Percentiles rank a stretch among this genome's conserved stretches.
These are phyloP conservation scores for Phytophthora crassamura DNA, from an alignment of 352 stramenopile genomes.

Conservation along the genomic window DNA sequence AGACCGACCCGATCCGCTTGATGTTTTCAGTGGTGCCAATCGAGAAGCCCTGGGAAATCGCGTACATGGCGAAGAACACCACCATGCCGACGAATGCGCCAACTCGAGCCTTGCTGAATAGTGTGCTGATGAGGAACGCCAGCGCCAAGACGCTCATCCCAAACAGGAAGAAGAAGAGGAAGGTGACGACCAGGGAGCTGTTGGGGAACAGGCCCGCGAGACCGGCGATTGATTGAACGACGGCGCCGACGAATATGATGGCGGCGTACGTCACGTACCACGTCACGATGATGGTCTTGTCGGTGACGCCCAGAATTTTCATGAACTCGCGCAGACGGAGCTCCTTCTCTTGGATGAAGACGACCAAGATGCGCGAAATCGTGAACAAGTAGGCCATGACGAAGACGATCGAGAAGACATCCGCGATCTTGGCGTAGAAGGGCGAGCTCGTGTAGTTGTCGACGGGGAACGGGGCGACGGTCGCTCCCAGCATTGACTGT, in stretches of 20 bases:
- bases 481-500: conserved; percentile 44
- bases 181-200: conserved; percentile 62
- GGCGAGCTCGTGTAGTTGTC: conserved; percentile 43
- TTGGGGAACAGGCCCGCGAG: conserved; percentile 47
- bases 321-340: conserved; percentile 88
- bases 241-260: conserved; percentile 73
- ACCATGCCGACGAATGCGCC: conserved; percentile 77
- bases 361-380: conserved; percentile 80
- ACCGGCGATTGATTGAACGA: conserved; percentile 60
- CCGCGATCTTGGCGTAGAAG: conserved; percentile 62
- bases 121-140: conserved; percentile 62
- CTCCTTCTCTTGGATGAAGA: conserved; percentile 92
- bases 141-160: conserved; percentile 45
- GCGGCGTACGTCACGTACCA: conserved; percentile 90
- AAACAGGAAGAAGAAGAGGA: conserved; percentile 83
- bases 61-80: conserved; percentile 88
- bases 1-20: conserved; percentile 59
- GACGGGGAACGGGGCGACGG: conserved; percentile 47
- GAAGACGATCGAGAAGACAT: conserved; percentile 86
- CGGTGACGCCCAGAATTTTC: conserved; percentile 91
- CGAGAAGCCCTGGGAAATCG: conserved; percentile 52
- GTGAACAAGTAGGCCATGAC: conserved; percentile 91
- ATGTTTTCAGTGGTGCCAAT: conserved; percentile 16
- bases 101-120: conserved; percentile 74
- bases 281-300: conserved; percentile 62